Conservation (phyloP, 768 basidiomycete species). For the Sistotremastrum suecicum region DNA sequence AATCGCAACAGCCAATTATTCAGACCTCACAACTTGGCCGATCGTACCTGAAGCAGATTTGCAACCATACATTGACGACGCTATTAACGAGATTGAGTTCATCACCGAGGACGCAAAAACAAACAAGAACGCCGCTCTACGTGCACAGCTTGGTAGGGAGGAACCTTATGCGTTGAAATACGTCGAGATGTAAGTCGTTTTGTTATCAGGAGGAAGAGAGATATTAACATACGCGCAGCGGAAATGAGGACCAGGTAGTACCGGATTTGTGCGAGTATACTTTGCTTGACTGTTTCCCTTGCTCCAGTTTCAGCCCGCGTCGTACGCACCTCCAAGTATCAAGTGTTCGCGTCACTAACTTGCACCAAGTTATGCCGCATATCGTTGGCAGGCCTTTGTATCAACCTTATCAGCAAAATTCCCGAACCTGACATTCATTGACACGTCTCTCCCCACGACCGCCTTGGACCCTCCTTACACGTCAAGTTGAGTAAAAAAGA, state of each 20-base stretch:
- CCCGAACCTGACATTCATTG: slow-evolving; percentile 2
- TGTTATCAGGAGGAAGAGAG: too few species aligned
- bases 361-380: too few species aligned
- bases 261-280: too few species aligned
- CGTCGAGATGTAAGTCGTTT: slow-evolving; percentile 5
- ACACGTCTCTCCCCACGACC: neutral
- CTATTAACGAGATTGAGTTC: slow-evolving; percentile 11
- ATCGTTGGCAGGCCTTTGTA: too few species aligned
- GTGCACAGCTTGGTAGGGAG: neutral
- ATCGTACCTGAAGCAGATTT: slow-evolving; percentile 10
- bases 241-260: slow-evolving; percentile 17
- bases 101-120: slow-evolving; percentile 1
- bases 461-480: slow-evolving; percentile 4
- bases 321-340: too few species aligned
- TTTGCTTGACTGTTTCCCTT: too few species aligned
- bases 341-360: too few species aligned
- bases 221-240: too few species aligned
- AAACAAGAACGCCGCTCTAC: neutral
- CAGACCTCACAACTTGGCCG: slow-evolving; percentile 22
- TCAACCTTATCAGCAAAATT: slow-evolving; percentile 8
- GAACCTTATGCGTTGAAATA: slow-evolving; percentile 3
- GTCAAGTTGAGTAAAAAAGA: neutral
- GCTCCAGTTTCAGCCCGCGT: too few species aligned
- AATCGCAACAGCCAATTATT: slow-evolving; percentile 14
- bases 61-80: slow-evolving; percentile 4